Evolutionary conservation across 768 basidiomycete genomes (phyloP), one percentile per base, ranked within the genome.

Genomic region (Glaciozyma antarctica): DNA sequence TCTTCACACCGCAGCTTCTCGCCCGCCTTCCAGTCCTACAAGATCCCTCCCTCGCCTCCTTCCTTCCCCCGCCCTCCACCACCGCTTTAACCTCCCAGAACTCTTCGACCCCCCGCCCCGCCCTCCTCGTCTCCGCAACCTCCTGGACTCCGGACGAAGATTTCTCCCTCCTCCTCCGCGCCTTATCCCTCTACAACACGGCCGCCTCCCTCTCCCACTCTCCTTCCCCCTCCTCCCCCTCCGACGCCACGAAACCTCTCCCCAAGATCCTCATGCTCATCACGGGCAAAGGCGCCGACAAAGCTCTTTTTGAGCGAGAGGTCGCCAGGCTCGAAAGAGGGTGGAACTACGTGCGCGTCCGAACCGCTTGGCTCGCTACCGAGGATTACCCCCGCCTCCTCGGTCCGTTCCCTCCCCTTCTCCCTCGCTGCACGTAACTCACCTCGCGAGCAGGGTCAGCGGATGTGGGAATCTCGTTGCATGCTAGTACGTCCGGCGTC

Each of bases 131-230:
- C 32, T 90, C 88, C 28, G 89, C 90, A 70, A 99, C 95, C 1
- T 91, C 88, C 21, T 98, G 94, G 94, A 98, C 95, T 1, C 84
- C 90, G 9, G 95, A 99, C 73, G 95, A 99, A 75, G 92, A 98
- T 75, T 97, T 99, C 70, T 78, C 82, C 13, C 82, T 95, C 59
- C 83, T 99, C 22, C 76, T 97, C 26, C 80, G 83, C 24, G 90
- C 91, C 3, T 78, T 99, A 47, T 75, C 78, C 19, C 49, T 77
- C 21, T 98, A 95, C 75, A 86, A 98, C 70, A 63, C 74, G 19
- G 82, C 80, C 28, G 86, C 85, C 43, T 2, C 9, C 10, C 52
- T 38, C 32, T 47, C 41, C 51, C 43, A 3, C 44, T 44, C 28
- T 0, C 62, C 24, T 45, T 66, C 32, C 22, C 60, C 52, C 21